phyloP scores from a whole-genome alignment of 352 stramenopile genomes.

The Globisporangium cederbergense region DNA sequence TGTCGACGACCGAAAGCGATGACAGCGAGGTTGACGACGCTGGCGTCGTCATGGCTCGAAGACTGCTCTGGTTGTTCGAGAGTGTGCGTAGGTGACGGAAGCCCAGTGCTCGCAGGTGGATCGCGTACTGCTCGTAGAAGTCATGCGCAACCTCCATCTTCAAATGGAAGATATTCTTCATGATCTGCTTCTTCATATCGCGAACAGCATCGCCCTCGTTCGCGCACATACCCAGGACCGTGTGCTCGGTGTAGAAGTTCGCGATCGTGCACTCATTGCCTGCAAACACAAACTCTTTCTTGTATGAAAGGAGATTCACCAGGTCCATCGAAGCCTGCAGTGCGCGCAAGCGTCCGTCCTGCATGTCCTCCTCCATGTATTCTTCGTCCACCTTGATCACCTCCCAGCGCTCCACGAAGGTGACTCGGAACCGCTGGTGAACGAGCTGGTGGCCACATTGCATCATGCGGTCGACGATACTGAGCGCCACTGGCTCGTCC shows the following conservation, averaged over 20 bases:
- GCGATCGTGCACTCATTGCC: constrained; percentile 65
- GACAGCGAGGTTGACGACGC: constrained; percentile 13
- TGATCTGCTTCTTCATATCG: constrained; percentile 71
- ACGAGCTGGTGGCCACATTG: constrained; percentile 56
- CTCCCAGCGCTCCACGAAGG: constrained; percentile 77
- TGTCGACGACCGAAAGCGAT: constrained; percentile 28
- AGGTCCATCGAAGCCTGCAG: constrained; percentile 80
- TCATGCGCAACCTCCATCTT: constrained; percentile 64
- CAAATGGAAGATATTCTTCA: constrained; percentile 63
- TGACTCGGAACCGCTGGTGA: constrained; percentile 70
- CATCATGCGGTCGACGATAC: constrained; percentile 51
- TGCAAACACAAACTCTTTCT: constrained; percentile 82
- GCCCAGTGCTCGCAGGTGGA: constrained; percentile 57
- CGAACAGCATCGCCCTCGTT: constrained; percentile 53
- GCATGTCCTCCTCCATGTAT: constrained; percentile 36
- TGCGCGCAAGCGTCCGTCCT: constrained; percentile 40
- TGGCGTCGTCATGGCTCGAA: background rate
- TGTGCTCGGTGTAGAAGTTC: constrained; percentile 77
- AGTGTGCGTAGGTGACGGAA: constrained; percentile 59
- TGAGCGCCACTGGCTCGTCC: constrained; percentile 49
- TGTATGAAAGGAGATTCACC: constrained; percentile 83
- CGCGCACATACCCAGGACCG: constrained; percentile 63
- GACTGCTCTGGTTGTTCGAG: constrained; percentile 20
- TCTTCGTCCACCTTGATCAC: constrained; percentile 51
- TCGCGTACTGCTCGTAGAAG: constrained; percentile 68